phyloP scores from a whole-genome alignment of 176 grass and related monocot genomes.

The Oryza australiensis region DNA sequence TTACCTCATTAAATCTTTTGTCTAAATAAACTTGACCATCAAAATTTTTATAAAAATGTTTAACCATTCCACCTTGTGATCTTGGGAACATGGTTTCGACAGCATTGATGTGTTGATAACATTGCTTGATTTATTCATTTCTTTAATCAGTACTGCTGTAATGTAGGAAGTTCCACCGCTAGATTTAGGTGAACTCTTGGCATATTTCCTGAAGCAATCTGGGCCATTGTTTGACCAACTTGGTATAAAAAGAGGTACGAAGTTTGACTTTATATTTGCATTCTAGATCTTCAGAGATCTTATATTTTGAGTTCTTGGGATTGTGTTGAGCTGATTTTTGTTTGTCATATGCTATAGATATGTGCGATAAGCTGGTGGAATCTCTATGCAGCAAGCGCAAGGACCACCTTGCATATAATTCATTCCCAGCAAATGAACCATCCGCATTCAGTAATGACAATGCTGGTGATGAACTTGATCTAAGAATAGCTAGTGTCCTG shows the following conservation, averaged over 20 bases:
- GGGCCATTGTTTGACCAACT: conserved; percentile 86
- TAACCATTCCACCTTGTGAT: not conserved
- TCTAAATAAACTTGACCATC: not conserved
- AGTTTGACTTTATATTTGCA: conserved; percentile 14
- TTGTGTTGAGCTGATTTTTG: conserved; percentile 18
- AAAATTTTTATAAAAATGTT: not conserved
- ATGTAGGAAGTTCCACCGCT: conserved; percentile 75
- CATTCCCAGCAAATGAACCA: conserved; percentile 41
- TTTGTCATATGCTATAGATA: conserved; percentile 50
- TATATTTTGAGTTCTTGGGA: conserved; percentile 5
- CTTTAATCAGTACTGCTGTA: conserved; percentile 30
- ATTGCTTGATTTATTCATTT: conserved; percentile 21
- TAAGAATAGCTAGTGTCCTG: conserved; percentile 84
- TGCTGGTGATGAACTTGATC: conserved; percentile 64
- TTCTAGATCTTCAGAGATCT: not conserved
- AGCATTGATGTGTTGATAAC: conserved; percentile 9
- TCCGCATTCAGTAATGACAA: conserved; percentile 50
- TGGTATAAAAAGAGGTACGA: conserved; percentile 87
- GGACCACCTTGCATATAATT: conserved; percentile 44
- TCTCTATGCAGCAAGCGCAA: conserved; percentile 70
- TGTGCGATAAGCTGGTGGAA: conserved; percentile 73
- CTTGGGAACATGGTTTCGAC: conserved; percentile 2
- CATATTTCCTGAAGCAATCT: conserved; percentile 91
- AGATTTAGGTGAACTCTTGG: conserved; percentile 81
- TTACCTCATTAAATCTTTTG: not conserved